These are phyloP conservation scores for Dianthus caryophyllus DNA, from an alignment of 148 eudicot genomes.

Conservation along the genomic window DNA sequence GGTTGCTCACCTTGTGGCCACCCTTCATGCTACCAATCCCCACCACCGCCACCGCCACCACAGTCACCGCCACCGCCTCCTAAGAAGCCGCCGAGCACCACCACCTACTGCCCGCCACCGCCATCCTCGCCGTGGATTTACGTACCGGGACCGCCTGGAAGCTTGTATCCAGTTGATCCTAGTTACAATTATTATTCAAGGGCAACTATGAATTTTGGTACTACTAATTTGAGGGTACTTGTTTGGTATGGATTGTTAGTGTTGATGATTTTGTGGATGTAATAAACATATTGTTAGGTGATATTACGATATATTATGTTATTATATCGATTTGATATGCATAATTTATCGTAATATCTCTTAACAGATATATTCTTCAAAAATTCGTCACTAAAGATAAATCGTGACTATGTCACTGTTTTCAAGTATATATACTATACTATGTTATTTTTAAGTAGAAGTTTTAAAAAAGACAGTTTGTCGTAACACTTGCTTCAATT, in stretches of 20 bases:
- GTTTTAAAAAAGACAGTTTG: too few species aligned
- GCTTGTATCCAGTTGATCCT: conserved; percentile 25
- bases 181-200: conserved; percentile 4
- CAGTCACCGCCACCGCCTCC: conserved; percentile 15
- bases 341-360: too few species aligned
- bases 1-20: conserved; percentile 37
- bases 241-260: conserved; percentile 13
- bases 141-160: conserved; percentile 17
- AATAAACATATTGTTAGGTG: too few species aligned
- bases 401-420: too few species aligned
- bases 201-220: not conserved
- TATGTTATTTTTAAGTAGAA: too few species aligned
- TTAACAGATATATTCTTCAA: too few species aligned
- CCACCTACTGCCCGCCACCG: conserved; percentile 34
- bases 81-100: conserved; percentile 11
- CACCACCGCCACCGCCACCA: conserved; percentile 31
- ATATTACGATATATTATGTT: too few species aligned
- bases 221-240: not conserved
- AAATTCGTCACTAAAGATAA: too few species aligned
- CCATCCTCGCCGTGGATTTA: conserved; percentile 25
- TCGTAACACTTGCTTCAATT: too few species aligned
- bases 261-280: not conserved
- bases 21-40: conserved; percentile 24
- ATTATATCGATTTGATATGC: too few species aligned
- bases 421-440: too few species aligned